phyloP scores from a whole-genome alignment of 140 eudicot species.

The Senecio squalidus region DNA sequence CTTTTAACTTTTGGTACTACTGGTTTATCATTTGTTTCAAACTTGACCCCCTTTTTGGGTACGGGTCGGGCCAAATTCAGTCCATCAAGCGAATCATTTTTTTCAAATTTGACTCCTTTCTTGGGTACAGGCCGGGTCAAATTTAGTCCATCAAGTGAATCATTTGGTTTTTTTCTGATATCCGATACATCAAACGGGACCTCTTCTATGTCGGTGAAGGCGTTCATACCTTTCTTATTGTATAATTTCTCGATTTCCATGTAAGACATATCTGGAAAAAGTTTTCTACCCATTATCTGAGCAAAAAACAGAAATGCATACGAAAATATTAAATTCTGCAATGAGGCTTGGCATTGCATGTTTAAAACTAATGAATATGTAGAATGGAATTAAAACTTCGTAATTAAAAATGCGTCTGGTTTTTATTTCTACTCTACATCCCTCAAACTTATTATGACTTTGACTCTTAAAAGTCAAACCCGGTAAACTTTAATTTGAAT shows the following conservation, averaged over 20 bases:
- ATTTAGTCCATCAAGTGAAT: constrained; percentile 22
- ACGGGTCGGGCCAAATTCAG: constrained; percentile 30
- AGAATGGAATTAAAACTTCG: not conserved
- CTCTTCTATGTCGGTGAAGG: constrained; percentile 32
- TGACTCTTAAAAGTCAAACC: constrained; percentile 10
- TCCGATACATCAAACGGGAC: constrained; percentile 38
- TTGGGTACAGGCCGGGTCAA: constrained; percentile 25
- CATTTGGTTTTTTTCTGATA: constrained; percentile 22
- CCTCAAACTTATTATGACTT: not conserved
- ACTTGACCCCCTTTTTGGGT: constrained; percentile 33
- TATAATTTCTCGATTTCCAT: constrained; percentile 37
- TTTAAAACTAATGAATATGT: not conserved
- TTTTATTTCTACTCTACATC: not conserved
- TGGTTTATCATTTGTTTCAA: constrained; percentile 33
- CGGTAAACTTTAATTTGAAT: not conserved
- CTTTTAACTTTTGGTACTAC: constrained; percentile 26
- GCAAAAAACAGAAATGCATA: not conserved
- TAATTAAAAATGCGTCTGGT: not conserved
- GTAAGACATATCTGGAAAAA: constrained; percentile 44
- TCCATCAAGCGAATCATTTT: constrained; percentile 18
- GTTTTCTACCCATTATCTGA: constrained; percentile 49
- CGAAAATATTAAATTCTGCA: not conserved
- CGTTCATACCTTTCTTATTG: constrained; percentile 45
- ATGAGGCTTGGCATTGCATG: not conserved
- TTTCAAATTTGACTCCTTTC: constrained; percentile 26